Conservation (phyloP, 768 basidiomycete species). For the Tylopilus intermedius region DNA sequence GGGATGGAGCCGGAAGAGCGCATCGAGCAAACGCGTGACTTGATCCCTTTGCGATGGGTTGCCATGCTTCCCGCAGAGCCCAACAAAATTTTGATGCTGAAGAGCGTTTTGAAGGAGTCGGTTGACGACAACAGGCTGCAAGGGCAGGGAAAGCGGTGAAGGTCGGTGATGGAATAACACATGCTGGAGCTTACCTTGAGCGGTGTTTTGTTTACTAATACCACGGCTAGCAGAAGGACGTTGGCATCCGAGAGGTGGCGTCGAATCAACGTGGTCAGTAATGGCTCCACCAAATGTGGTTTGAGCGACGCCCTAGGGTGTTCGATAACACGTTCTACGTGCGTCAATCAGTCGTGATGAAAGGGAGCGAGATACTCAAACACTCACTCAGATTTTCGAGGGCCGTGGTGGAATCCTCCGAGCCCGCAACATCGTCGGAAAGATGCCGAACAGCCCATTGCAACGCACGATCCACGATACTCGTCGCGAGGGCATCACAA, state of each 20-base stretch:
- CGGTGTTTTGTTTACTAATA: conserved; percentile 36
- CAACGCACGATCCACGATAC: conserved; percentile 42
- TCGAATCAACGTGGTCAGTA: conserved; percentile 61
- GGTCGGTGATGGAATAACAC: neutral
- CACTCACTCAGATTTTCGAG: conserved; percentile 39
- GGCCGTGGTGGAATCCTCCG: conserved; percentile 16
- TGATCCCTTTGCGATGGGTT: conserved; percentile 36
- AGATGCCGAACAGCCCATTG: conserved; percentile 51
- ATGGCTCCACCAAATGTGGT: conserved; percentile 62
- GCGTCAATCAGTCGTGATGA: neutral
- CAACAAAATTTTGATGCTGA: conserved; percentile 62
- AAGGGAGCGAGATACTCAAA: neutral
- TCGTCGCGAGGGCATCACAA: conserved; percentile 24
- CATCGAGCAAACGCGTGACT: conserved; percentile 53
- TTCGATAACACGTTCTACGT: conserved; percentile 12
- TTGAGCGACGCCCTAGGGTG: conserved; percentile 30
- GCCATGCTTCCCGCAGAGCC: conserved; percentile 32
- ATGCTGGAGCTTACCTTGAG: conserved; percentile 54
- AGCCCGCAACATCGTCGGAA: conserved; percentile 30
- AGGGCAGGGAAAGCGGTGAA: neutral
- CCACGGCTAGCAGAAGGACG: conserved; percentile 41
- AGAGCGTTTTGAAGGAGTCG: conserved; percentile 71
- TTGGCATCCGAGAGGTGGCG: conserved; percentile 43
- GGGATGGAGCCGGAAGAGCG: conserved; percentile 73
- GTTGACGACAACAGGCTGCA: conserved; percentile 65